Evolutionary conservation across 106 monocot species (phyloP), one percentile per base, ranked within the genome.

Genomic region (Dioscorea alata): DNA sequence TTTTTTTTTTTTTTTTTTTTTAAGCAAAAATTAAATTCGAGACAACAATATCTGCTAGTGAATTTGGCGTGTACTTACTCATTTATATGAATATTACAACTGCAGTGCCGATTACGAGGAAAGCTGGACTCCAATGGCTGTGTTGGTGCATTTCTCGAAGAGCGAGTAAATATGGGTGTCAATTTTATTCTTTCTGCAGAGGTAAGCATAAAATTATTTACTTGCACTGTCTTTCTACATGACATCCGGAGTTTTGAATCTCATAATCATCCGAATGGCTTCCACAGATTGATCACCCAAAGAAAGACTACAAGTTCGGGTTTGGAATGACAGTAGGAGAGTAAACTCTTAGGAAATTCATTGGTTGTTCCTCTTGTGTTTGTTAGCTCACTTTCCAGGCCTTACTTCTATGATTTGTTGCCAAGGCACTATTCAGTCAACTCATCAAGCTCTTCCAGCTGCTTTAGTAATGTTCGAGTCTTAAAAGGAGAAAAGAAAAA

Each of bases 231-330:
- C 2, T 2, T 33, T 49, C 16, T 13, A 9, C 42, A 8, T 42
- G 42, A 60, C 28, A 28, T 28, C 28, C 28, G 3, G 28, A 28
- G 28, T 28, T 28, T 28, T 28, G 28, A 28, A 28, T 28, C 28
- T 28, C 28, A 28, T 28, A 28, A 28, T 28, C 28, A 28, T 28
- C 28, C 28, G 28, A 1, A 54, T 50, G 42, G 42, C 6, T 10
- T 42, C 28, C 82, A 74, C 89, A 99, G 92, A 72, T 99, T 69
- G 93, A 99, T 76, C 99, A 99, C 73, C 9, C 48, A 32, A 99
- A 93, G 87, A 92, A 93, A 79, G 86, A 99, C 59, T 99, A 93
- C 81, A 99, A 99, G 66, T 99, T 99, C 63, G 97, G 97, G 1
- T 93, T 99, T 69, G 97, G 97, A 8, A 75, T 99, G 92, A 90